These are phyloP conservation scores for Apiospora hydei DNA, from an alignment of 2,329 filamentous ascomycete genomes.

Conservation along the genomic window DNA sequence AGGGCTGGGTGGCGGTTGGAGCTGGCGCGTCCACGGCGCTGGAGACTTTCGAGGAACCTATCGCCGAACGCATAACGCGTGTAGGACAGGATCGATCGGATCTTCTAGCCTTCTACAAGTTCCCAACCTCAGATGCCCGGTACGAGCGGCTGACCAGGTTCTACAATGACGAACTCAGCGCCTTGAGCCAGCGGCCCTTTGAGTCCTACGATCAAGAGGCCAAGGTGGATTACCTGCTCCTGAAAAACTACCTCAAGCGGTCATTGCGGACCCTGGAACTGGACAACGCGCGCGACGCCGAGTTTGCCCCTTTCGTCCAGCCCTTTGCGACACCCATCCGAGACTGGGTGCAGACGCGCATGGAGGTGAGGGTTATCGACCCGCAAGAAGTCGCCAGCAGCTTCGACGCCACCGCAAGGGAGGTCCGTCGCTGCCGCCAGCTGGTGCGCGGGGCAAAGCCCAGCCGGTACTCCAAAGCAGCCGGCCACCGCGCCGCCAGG, in stretches of 20 bases:
- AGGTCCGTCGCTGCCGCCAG: constrained; percentile 43
- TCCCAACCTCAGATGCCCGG: constrained; percentile 52
- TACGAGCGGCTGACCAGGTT: constrained; percentile 49
- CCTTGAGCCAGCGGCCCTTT: constrained; percentile 46
- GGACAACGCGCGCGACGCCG: constrained; percentile 45
- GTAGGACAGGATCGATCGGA: constrained; percentile 54
- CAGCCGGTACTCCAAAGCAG: constrained; percentile 48
- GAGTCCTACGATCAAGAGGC: constrained; percentile 50
- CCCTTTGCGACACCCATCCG: constrained; percentile 53
- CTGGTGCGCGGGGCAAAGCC: constrained; percentile 44
- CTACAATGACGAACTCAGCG: constrained; percentile 49
- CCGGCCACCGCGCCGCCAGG: constrained; percentile 55
- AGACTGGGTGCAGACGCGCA: constrained; percentile 55
- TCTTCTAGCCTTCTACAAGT: constrained; percentile 57
- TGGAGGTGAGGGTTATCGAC: constrained; percentile 51
- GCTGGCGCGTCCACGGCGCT: neutral
- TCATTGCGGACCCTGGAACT: constrained; percentile 48
- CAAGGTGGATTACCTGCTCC: constrained; percentile 56
- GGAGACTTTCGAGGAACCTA: constrained; percentile 36
- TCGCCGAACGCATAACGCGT: constrained; percentile 52
- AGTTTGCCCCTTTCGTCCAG: constrained; percentile 48
- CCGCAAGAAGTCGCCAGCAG: constrained; percentile 51
- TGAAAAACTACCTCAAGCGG: constrained; percentile 54
- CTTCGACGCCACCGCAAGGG: constrained; percentile 46
- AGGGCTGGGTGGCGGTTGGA: neutral